Evolutionary conservation across 1,284 basidiomycete genomes (phyloP), one percentile per base, ranked within the genome.

Genomic region (Heterobasidion parviporum): DNA sequence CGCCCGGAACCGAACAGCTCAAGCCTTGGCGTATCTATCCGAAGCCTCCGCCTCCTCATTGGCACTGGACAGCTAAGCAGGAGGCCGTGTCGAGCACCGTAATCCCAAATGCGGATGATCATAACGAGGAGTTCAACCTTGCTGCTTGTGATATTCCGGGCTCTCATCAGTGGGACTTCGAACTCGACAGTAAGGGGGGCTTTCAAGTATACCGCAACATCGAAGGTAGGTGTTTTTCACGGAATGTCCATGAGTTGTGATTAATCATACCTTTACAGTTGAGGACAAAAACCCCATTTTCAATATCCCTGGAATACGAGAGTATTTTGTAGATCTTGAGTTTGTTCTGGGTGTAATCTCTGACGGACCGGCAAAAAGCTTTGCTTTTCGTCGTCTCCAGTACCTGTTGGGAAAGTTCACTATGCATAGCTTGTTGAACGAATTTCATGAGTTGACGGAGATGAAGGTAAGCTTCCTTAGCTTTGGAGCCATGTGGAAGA

Each of bases 261-360:
- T 35, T 56, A 14, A 55, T 12, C 18, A 32, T 43, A 15, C 34
- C 59, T 58, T 49, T 7, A 33, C 60, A 68, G 70, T 48, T 18
- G 50, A 51, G 47, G 67, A 72, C 49, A 75, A 76, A 56, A 76
- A 76, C 54, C 89, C 92, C 0, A 68, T 89, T 0, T 93, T 89
- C 66, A 79, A 85, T 56, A 81, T 99, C 3, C 95, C 95, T 1
- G 85, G 81, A 47, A 89, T 98, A 52, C 81, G 88, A 61, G 95
- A 98, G 68, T 99, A 98, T 70, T 99, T 97, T 68, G 78, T 91
- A 52, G 97, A 99, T 68, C 82, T 99, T n/a, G 96, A 99, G 68
- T 93, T 87, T 66, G 78, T 94, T 8, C 79, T 95, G 10, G 75
- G 78, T 9, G 89, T 94, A 57, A 95, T 96, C 60, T 83, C 91